These are phyloP conservation scores for Alternaria dauci DNA, from an alignment of 2,329 filamentous ascomycete species.

Conservation along the genomic window DNA sequence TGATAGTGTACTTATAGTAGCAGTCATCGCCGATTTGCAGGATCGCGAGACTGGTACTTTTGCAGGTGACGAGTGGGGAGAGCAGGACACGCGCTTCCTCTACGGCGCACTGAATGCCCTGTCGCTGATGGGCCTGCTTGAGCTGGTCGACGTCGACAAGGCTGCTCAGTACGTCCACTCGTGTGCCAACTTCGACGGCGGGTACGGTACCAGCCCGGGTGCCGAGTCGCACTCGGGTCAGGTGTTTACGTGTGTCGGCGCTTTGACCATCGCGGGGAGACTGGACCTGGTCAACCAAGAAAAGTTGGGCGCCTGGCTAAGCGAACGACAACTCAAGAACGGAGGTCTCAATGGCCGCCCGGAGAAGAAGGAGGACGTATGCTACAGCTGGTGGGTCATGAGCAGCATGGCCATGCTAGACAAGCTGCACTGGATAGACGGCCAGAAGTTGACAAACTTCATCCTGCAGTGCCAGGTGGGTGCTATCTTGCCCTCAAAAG, in stretches of 20 bases:
- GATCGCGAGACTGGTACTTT: constrained; percentile 85
- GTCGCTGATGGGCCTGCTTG: constrained; percentile 78
- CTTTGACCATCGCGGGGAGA: constrained; percentile 81
- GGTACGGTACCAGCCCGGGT: constrained; percentile 87
- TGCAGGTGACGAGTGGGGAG: constrained; percentile 94
- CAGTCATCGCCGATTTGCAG: constrained; percentile 83
- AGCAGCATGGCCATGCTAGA: constrained; percentile 90
- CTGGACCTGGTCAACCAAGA: constrained; percentile 85
- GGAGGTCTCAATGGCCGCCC: constrained; percentile 93
- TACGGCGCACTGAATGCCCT: constrained; percentile 90
- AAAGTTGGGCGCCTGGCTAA: constrained; percentile 86
- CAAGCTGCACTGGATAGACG: constrained; percentile 91
- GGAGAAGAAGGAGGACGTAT: constrained; percentile 95
- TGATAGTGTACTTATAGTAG: constrained; percentile 33
- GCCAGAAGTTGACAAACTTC: constrained; percentile 77
- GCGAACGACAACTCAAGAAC: constrained; percentile 85
- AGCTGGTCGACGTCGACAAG: constrained; percentile 78
- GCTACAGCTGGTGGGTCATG: constrained; percentile 99
- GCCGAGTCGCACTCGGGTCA: constrained; percentile 95
- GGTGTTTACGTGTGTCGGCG: constrained; percentile 92
- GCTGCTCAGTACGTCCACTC: constrained; percentile 80
- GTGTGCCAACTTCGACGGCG: constrained; percentile 94
- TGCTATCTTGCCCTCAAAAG: not conserved
- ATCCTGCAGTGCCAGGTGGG: constrained; percentile 82
- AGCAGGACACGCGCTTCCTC: constrained; percentile 92